Conservation (phyloP, 164 flowering plant genomes). For the Piper longum region DNA sequence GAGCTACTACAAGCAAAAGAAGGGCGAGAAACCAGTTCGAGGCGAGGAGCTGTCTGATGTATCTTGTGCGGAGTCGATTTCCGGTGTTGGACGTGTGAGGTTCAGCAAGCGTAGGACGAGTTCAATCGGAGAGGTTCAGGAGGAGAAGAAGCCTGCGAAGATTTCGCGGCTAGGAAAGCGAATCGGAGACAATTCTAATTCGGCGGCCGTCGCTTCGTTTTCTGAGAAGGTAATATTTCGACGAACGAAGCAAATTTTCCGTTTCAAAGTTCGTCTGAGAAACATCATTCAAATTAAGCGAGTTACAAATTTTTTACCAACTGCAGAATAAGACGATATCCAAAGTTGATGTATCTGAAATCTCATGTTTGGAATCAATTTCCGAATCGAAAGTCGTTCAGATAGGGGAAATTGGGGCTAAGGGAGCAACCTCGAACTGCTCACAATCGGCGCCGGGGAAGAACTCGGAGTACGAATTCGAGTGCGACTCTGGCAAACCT, state of each 20-base stretch:
- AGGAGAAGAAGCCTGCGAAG: background rate
- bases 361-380: background rate
- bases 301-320: too few species aligned
- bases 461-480: conserved; percentile 5
- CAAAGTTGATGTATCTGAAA: background rate
- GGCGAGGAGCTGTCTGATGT: conserved; percentile 1
- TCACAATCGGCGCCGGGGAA: conserved; percentile 14
- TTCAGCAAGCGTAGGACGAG: background rate
- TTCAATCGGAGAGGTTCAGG: background rate
- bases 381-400: background rate
- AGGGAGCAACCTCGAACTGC: conserved; percentile 11
- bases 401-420: background rate
- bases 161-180: background rate
- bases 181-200: background rate
- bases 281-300: background rate
- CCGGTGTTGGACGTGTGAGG: conserved; percentile 5
- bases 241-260: background rate
- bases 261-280: too few species aligned
- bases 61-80: conserved; percentile 16
- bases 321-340: background rate
- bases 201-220: background rate
- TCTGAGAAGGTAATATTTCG: background rate
- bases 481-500: conserved; percentile 11
- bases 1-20: conserved; percentile 13
- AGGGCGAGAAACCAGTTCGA: conserved; percentile 5